A percentile compares a stretch with the other conserved stretches of the same genome.
Evolutionary conservation across 495 filamentous ascomycete genomes (phyloP).

Genomic region (Amphirosellinia nigrospora): DNA sequence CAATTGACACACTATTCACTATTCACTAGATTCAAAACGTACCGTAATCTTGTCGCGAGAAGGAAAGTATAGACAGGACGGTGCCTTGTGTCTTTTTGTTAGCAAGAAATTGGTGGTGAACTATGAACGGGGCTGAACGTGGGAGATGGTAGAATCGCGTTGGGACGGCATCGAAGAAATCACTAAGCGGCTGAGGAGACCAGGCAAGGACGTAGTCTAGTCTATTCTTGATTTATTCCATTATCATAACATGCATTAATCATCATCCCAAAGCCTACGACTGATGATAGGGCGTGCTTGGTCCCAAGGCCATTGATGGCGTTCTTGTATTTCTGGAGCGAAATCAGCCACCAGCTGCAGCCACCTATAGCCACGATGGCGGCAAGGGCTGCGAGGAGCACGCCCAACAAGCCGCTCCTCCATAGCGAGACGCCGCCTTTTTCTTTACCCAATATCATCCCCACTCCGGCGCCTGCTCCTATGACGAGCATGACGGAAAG

Average conservation of each 20-base stretch:
- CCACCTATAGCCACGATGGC: slow-evolving; percentile 80
- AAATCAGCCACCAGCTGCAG: slow-evolving; percentile 98
- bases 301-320: slow-evolving; percentile 98
- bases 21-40: not conserved
- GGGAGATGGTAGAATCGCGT: not conserved
- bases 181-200: not conserved
- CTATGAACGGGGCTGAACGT: not conserved
- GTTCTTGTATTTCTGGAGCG: slow-evolving; percentile 98
- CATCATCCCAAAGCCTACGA: slow-evolving; percentile 55
- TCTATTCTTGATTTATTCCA: slow-evolving; percentile 4
- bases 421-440: slow-evolving; percentile 59
- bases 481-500: slow-evolving; percentile 82
- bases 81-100: not conserved
- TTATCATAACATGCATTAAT: slow-evolving; percentile 35
- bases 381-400: slow-evolving; percentile 73
- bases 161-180: not conserved
- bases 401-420: slow-evolving; percentile 72
- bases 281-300: slow-evolving; percentile 82
- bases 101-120: not conserved
- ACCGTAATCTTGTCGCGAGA: not conserved
- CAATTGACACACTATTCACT: not conserved
- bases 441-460: slow-evolving; percentile 62
- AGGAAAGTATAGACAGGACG: not conserved
- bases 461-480: slow-evolving; percentile 77
- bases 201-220: not conserved